phyloP scores from a whole-genome alignment of 2,329 filamentous ascomycete genomes.

The Fusarium sp. region DNA sequence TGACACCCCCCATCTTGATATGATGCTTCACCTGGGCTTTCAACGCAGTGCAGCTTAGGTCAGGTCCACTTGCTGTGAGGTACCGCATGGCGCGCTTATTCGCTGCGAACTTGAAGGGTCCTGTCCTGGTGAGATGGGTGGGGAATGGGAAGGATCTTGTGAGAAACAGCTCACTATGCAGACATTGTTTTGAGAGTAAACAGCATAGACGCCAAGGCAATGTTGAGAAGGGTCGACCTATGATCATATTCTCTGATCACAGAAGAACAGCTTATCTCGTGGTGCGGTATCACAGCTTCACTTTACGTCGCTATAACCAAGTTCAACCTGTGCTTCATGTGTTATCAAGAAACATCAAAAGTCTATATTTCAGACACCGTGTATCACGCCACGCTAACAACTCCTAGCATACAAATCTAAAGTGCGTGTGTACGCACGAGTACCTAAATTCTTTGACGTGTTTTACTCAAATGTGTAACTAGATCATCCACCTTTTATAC shows the following conservation, averaged over 20 bases:
- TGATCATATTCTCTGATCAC: neutral
- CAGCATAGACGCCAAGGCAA: neutral
- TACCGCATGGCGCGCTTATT: constrained; percentile 1
- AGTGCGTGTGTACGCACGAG: constrained; percentile 4
- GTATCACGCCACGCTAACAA: constrained; percentile 25
- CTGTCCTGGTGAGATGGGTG: constrained; percentile 16
- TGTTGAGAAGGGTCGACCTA: neutral
- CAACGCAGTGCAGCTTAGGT: neutral
- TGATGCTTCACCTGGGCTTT: neutral
- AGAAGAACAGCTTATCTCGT: neutral
- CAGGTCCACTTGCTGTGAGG: constrained; percentile 14
- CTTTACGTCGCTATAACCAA: neutral
- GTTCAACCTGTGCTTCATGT: neutral
- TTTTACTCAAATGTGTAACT: constrained; percentile 6
- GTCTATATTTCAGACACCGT: constrained; percentile 5
- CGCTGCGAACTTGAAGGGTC: neutral
- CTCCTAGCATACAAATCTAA: constrained; percentile 10
- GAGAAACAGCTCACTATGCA: constrained; percentile 37
- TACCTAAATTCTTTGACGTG: neutral
- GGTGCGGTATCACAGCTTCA: neutral
- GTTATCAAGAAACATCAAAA: neutral
- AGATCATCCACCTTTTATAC: constrained; percentile 33
- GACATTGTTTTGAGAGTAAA: neutral
- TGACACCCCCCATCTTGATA: constrained; percentile 17
- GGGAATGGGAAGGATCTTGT: constrained; percentile 24